A percentile compares a stretch with the other conserved stretches of the same genome.
These are phyloP conservation scores for Lonicera japonica DNA, from an alignment of 129 eudicot genomes.

Conservation along the genomic window DNA sequence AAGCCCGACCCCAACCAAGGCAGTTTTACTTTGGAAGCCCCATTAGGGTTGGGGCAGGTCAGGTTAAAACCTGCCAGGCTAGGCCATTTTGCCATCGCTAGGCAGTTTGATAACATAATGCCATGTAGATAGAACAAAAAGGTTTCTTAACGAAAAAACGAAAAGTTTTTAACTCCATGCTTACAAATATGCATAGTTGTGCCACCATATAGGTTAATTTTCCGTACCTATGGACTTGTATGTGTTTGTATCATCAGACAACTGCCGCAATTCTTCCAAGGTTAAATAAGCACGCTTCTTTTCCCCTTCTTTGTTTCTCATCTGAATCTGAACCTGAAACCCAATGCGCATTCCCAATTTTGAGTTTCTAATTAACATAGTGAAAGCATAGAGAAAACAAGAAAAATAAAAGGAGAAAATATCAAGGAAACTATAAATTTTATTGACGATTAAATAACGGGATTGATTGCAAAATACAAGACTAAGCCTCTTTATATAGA, in stretches of 20 bases:
- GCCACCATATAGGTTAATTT: not conserved
- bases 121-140: not conserved
- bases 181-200: not conserved
- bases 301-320: conserved; percentile 83
- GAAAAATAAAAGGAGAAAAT: conserved; percentile 6
- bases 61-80: no score
- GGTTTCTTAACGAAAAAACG: not conserved
- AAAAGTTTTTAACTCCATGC: no score
- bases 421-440: no score
- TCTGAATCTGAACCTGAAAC: conserved; percentile 79
- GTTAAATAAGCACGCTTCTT: conserved; percentile 94
- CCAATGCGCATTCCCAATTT: not conserved
- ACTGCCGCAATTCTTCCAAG: conserved; percentile 74
- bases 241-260: conserved; percentile 90
- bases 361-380: not conserved
- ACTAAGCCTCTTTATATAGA: no score
- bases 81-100: no score
- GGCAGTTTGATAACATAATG: no score
- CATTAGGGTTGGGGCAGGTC: no score
- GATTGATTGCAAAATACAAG: no score
- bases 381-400: not conserved
- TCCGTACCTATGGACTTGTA: conserved; percentile 76
- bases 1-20: no score
- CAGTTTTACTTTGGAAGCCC: no score
- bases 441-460: no score